These are phyloP conservation scores for Cryptococcus deneoformans DNA, from an alignment of 1,284 basidiomycete genomes.

Conservation along the genomic window DNA sequence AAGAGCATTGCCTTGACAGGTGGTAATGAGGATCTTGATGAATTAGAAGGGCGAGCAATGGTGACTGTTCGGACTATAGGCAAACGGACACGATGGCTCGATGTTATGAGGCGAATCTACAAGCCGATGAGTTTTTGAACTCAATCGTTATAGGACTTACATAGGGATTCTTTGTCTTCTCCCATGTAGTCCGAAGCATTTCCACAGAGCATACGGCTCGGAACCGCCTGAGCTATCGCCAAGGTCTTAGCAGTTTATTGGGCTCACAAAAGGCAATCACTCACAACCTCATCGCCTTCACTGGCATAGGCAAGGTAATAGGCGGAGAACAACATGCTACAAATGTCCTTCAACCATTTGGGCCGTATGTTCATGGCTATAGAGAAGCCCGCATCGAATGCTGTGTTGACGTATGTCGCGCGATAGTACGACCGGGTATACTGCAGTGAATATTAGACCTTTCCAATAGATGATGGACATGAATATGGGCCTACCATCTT, in stretches of 20 bases:
- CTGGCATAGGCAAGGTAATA: slow-evolving; percentile 95
- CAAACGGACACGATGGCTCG: slow-evolving; percentile 58
- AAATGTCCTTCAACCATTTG: slow-evolving; percentile 85
- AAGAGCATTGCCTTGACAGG: slow-evolving; percentile 84
- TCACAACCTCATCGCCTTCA: slow-evolving; percentile 90
- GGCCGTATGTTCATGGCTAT: slow-evolving; percentile 92
- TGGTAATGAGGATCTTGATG: slow-evolving; percentile 62
- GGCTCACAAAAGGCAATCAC: slow-evolving; percentile 11
- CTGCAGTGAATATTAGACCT: slow-evolving; percentile 48
- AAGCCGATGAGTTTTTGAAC: not conserved
- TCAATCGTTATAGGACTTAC: slow-evolving; percentile 51
- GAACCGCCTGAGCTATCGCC: slow-evolving; percentile 72
- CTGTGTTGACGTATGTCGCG: slow-evolving; percentile 93
- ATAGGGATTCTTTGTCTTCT: slow-evolving; percentile 93
- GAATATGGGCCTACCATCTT: slow-evolving; percentile 61
- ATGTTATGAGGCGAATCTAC: slow-evolving; percentile 68
- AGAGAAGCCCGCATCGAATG: slow-evolving; percentile 95
- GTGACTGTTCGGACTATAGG: slow-evolving; percentile 70
- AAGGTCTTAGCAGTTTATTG: slow-evolving; percentile 1
- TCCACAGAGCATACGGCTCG: slow-evolving; percentile 92
- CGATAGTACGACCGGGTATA: slow-evolving; percentile 93
- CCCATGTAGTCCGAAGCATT: slow-evolving; percentile 93
- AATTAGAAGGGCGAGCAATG: slow-evolving; percentile 75
- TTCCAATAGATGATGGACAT: not conserved
- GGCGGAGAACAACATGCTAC: slow-evolving; percentile 74